phyloP scores from a whole-genome alignment of 495 filamentous ascomycete species.

The Cryomyces antarcticus region DNA sequence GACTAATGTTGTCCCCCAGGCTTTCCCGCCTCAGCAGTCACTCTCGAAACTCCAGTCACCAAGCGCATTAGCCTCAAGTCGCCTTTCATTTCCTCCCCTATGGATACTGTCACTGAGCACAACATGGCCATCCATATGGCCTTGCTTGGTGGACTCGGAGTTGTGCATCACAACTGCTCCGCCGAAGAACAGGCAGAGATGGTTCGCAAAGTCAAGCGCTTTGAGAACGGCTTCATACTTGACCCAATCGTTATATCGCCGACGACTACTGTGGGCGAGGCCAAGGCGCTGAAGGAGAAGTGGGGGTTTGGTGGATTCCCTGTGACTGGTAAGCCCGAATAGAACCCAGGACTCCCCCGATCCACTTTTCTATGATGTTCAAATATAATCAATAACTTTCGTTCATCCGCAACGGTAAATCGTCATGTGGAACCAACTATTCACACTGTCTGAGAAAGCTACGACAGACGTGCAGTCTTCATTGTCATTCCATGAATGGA shows the following conservation, averaged over 20 bases:
- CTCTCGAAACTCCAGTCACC: constrained; percentile 76
- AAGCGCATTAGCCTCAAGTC: constrained; percentile 87
- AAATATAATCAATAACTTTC: constrained; percentile 80
- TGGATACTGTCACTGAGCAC: constrained; percentile 98
- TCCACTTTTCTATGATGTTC: constrained; percentile 43
- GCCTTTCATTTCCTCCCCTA: constrained; percentile 87
- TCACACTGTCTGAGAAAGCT: constrained; percentile 23
- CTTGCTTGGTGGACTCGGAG: constrained; percentile 82
- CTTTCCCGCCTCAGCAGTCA: constrained; percentile 80
- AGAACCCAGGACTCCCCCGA: not conserved
- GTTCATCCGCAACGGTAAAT: constrained; percentile 93
- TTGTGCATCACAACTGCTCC: constrained; percentile 98
- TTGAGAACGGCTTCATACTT: constrained; percentile 96
- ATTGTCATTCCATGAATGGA: constrained; percentile 13
- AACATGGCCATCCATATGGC: constrained; percentile 99
- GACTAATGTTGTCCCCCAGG: constrained; percentile 19
- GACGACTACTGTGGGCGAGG: constrained; percentile 73
- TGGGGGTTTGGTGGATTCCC: constrained; percentile 99
- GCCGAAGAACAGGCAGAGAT: constrained; percentile 91
- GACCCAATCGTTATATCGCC: constrained; percentile 87
- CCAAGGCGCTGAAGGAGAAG: constrained; percentile 80
- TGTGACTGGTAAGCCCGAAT: constrained; percentile 65
- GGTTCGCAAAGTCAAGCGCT: constrained; percentile 97
- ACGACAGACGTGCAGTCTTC: constrained; percentile 7
- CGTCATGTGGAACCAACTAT: constrained; percentile 55